Base-by-base conservation (phyloP, 805 yeast genomes). In the Yamadazyma tumulicola region DNA sequence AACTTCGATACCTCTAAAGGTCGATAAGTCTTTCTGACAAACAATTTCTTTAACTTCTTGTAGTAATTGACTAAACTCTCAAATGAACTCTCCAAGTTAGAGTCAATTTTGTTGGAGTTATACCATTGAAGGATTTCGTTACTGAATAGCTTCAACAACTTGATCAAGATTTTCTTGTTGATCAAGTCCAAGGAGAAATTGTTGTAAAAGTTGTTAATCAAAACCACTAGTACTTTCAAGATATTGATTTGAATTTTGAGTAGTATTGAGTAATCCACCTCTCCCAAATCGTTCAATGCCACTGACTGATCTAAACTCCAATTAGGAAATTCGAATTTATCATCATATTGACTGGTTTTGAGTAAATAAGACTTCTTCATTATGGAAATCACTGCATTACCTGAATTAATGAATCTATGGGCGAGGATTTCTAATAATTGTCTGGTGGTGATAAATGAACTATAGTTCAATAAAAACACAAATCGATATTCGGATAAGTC, bases 171-270 rank as follows among this genome's bases (percentile, higher is more conserved):
- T 4, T 67, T 61, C 46, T 82, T 78, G 48, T 81, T 78, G 9
- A 61, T 57, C 41, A 81, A 51, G 46, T 83, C 85, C 52, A 79
- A 83, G 4, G 81, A 71, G 50, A 89, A 85, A 52, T 85, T 93
- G 19, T 74, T 59, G 54, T 81, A 88, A 52, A 83, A 85, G 45
- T 81, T 80, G 29, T 76, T 71, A 14, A 86, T 76, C 55, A 94
- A 71, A 19, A 81, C 72, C 28, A 78, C 71, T 37, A 87, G 62
- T 0, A 87, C 85, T 52, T 85, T 94, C 39, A 88, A 64, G 20
- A 88, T 77, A 26, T 94, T 94, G 24, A 83, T 68, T 52, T 88
- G 93, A 27, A 89, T 84, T 50, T 81, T 85, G 8, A 83, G 79
- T 29, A 85, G 79, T 35, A 77, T 71, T 29, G 71, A 72, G 70